Percentiles rank a stretch among this genome's conserved stretches.
These are phyloP conservation scores for Gaeumannomyces tritici DNA, from an alignment of 2,329 filamentous ascomycete species.

Conservation along the genomic window DNA sequence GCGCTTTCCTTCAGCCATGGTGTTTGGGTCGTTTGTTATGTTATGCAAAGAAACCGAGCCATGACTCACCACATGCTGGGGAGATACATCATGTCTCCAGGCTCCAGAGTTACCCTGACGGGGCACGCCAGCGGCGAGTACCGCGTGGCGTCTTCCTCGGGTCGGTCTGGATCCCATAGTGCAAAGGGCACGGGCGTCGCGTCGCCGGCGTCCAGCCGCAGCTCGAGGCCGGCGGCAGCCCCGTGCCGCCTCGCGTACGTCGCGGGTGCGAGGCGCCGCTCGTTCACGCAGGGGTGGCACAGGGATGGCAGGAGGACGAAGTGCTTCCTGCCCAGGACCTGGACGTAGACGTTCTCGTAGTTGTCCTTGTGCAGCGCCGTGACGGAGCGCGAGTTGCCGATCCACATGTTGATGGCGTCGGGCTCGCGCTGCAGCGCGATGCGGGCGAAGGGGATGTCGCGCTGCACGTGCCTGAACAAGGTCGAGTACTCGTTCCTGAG, in stretches of 20 bases:
- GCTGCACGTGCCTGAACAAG: constrained; percentile 54
- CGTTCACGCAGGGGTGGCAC: constrained; percentile 59
- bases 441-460: constrained; percentile 60
- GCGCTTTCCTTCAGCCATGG: not conserved
- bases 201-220: constrained; percentile 22
- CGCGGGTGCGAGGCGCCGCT: constrained; percentile 45
- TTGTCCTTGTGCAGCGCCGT: constrained; percentile 75
- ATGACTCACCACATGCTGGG: constrained; percentile 63
- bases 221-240: constrained; percentile 12
- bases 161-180: constrained; percentile 63
- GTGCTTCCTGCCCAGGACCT: constrained; percentile 62
- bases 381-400: constrained; percentile 60
- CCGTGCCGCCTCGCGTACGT: constrained; percentile 42
- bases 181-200: constrained; percentile 50
- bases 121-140: constrained; percentile 53
- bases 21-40: not conserved
- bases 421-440: constrained; percentile 57
- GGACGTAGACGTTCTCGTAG: constrained; percentile 79
- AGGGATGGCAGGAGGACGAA: constrained; percentile 67
- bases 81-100: constrained; percentile 74
- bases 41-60: not conserved
- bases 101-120: constrained; percentile 56
- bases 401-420: constrained; percentile 77
- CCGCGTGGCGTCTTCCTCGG: constrained; percentile 35
- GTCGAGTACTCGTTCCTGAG: constrained; percentile 60